Base-by-base conservation (phyloP, 768 basidiomycete genomes). In the Leccinum broughii region DNA sequence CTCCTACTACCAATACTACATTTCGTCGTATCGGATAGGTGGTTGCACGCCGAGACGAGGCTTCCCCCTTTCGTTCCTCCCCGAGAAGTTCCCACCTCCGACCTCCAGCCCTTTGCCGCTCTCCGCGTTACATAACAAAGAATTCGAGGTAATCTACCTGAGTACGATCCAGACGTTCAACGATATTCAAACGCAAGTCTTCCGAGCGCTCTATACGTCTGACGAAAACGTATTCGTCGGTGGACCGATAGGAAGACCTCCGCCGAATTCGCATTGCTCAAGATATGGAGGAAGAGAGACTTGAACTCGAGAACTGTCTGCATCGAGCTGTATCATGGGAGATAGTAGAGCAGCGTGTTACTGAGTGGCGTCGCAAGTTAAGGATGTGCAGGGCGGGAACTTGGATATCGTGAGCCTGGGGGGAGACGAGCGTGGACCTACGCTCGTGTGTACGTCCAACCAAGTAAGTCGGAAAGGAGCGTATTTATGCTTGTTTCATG, bases 31-130 rank as follows among this genome's bases (percentile, higher is more conserved):
- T 32, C 30, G 30, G 30, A 32, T 32, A 32, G 30, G 30, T 32
- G 30, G 30, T 32, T 32, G 9, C 9, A 32, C 30, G 30, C 30
- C 9, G 30, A 32, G 30, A 32, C 30, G 9, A 32, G 30, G 30
- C 9, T 32, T 32, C 30, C 9, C 30, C 30, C 30, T 32, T 32
- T 32, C 30, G 30, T 32, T 32, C 30, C 30, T 98, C 6, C 97
- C 97, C 1, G 94, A 95, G 71, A 95, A 95, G 66, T 97, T 97
- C 85, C 97, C 97, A 0, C 82, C 85, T 20, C 90, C 57, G 95
- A 98, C 63, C 86, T 98, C 4, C 95, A 98, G 69, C 34, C 78
- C 90, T 1, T 83, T 98, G 0, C 95, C 97, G 1, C 80, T 97
- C 14, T 87, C 92, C 0, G 96, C 95, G 0, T 79, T 99, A 4